A percentile compares a stretch with the other conserved stretches of the same genome.
phyloP scores from a whole-genome alignment of 495 filamentous ascomycete species.

The Hypoxylon cercidicola region DNA sequence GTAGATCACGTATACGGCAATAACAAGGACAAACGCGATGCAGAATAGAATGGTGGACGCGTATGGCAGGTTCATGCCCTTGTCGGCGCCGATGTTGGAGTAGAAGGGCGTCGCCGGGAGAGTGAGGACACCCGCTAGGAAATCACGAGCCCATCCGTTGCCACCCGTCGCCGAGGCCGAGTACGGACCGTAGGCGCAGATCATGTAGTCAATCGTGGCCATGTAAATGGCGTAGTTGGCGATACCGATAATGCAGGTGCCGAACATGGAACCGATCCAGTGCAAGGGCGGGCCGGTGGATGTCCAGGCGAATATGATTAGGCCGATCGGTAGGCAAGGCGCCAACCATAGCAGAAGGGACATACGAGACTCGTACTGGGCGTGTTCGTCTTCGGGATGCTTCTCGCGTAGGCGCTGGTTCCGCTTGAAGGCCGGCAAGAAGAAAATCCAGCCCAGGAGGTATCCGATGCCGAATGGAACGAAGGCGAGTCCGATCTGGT shows the following conservation, averaged over 20 bases:
- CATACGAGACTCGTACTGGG: slow-evolving; percentile 67
- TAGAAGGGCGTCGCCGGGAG: slow-evolving; percentile 79
- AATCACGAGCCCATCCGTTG: slow-evolving; percentile 77
- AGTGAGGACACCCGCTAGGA: slow-evolving; percentile 82
- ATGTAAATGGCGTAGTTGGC: slow-evolving; percentile 80
- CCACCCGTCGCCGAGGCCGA: slow-evolving; percentile 82
- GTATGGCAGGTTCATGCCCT: slow-evolving; percentile 68
- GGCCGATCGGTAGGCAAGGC: slow-evolving; percentile 71
- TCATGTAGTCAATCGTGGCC: slow-evolving; percentile 88
- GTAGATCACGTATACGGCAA: slow-evolving; percentile 81
- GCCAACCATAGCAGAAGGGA: slow-evolving; percentile 70
- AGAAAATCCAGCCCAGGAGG: slow-evolving; percentile 69
- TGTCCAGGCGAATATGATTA: slow-evolving; percentile 77
- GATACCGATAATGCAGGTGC: slow-evolving; percentile 70
- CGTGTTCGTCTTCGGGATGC: slow-evolving; percentile 66
- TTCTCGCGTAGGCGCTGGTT: slow-evolving; percentile 63
- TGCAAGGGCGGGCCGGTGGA: slow-evolving; percentile 69
- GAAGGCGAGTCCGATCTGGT: slow-evolving; percentile 69
- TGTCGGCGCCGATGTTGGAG: slow-evolving; percentile 64
- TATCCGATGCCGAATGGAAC: slow-evolving; percentile 73
- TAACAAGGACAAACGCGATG: slow-evolving; percentile 75
- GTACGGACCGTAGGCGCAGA: slow-evolving; percentile 81
- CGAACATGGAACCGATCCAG: slow-evolving; percentile 71
- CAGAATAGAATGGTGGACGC: slow-evolving; percentile 77
- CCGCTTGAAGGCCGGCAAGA: slow-evolving; percentile 69